Base-by-base conservation (phyloP, 768 basidiomycete species). In the Kwoniella sp. region DNA sequence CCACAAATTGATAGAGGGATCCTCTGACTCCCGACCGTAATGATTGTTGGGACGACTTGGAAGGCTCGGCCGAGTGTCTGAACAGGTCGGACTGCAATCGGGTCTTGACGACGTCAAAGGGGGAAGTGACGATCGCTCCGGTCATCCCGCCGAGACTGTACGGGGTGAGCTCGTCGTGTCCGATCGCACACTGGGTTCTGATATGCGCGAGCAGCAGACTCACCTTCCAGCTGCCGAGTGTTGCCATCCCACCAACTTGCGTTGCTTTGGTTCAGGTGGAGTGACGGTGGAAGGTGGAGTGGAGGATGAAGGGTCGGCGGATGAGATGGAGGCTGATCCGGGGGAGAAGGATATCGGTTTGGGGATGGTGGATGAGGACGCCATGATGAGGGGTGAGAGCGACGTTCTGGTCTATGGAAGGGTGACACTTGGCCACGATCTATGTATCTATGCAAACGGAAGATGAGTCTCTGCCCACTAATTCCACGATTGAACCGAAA, bases 91-190 rank as follows among this genome's bases (percentile, higher is more conserved):
- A 93, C 76, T 99, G 95, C 6, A 98, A 78, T 3, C 95, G 85
- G 36, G 95, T 99, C 77, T 96, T 98, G 57, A 98, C 91, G 27
- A 99, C 90, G 74, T 99, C 95, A 65, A 99, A 93, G 0, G 95
- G 93, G 37, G 89, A 90, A 0, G 95, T 99, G 3, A 96, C 85
- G 53, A 95, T 86, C 15, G 91, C 91, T 28, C 93, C 95, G 67
- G 89, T 89, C 91, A 98, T 93, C 33, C 92, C 95, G 22, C 93
- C 95, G 15, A 96, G 77, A 19, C 93, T 96, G 36, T 10, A 7
- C 2, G 11, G 15, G 3, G 2, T 26, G 22, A 33, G 19, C n/a
- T n/a, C n/a, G n/a, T n/a, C n/a, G n/a, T n/a, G n/a, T n/a, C n/a
- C n/a, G n/a, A n/a, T n/a, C n/a, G n/a, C n/a, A n/a, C n/a, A n/a